Evolutionary conservation across 768 basidiomycete genomes (phyloP).

Genomic region (Trametes villosa): DNA sequence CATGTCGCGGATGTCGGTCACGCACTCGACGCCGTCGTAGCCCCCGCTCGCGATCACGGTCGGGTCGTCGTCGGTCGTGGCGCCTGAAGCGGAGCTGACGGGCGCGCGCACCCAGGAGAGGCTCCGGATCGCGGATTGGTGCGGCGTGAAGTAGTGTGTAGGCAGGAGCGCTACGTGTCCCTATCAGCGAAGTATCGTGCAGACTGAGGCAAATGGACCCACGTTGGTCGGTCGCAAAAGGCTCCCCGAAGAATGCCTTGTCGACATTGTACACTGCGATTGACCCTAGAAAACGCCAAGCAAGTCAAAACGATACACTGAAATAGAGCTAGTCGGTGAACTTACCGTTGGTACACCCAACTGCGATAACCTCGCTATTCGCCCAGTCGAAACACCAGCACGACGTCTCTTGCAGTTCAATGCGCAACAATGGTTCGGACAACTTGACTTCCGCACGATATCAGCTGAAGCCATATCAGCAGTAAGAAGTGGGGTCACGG

Average conservation of each 20-base stretch:
- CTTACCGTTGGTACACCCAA: constrained; percentile 83
- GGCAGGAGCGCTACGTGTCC: constrained; percentile 54
- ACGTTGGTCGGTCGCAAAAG: constrained; percentile 41
- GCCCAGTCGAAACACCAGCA: constrained; percentile 90
- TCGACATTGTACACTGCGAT: constrained; percentile 41
- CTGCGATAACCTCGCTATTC: constrained; percentile 79
- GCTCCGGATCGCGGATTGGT: constrained; percentile 80
- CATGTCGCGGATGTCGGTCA: constrained; percentile 79
- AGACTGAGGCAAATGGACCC: constrained; percentile 12
- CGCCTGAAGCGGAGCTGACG: constrained; percentile 52
- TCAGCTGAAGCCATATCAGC: background rate
- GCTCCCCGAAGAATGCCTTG: constrained; percentile 24
- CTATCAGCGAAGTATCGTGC: no score
- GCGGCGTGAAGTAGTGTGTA: constrained; percentile 70
- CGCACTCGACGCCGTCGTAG: constrained; percentile 76
- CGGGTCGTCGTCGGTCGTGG: constrained; percentile 56
- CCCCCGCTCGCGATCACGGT: constrained; percentile 77
- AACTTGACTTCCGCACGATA: constrained; percentile 50
- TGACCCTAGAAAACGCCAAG: constrained; percentile 26
- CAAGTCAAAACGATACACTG: background rate
- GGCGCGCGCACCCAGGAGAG: constrained; percentile 78
- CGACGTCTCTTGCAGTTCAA: constrained; percentile 76
- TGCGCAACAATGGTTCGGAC: constrained; percentile 65
- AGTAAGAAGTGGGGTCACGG: no score
- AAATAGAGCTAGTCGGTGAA: background rate